These are phyloP conservation scores for Apiospora koreana DNA, from an alignment of 2,329 filamentous ascomycete species.

Conservation along the genomic window DNA sequence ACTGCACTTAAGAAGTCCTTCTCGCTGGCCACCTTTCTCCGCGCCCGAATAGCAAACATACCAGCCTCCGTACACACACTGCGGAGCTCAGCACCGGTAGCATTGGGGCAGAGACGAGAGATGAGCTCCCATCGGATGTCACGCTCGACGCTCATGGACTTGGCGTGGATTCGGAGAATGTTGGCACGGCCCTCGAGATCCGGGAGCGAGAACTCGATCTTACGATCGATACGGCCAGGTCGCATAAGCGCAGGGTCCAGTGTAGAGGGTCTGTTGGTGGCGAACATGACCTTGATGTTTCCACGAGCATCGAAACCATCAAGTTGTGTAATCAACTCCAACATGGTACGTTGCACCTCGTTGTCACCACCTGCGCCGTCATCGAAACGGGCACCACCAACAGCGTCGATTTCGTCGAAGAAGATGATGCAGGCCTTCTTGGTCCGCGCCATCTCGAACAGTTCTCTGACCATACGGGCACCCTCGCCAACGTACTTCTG, in stretches of 20 bases:
- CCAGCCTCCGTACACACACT: conserved; percentile 97
- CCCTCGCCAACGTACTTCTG: conserved; percentile 99
- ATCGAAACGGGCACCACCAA: conserved; percentile 94
- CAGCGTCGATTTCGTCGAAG: conserved; percentile 97
- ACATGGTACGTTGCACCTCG: conserved; percentile 96
- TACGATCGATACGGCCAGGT: conserved; percentile 94
- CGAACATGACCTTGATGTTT: conserved; percentile 99
- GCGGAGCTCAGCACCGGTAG: conserved; percentile 91
- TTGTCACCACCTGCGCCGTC: conserved; percentile 97
- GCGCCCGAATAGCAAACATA: conserved; percentile 94
- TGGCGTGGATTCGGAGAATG: conserved; percentile 96
- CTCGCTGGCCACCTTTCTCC: conserved; percentile 96
- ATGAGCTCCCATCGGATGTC: conserved; percentile 99
- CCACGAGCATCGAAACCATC: conserved; percentile 95
- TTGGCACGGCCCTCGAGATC: conserved; percentile 97
- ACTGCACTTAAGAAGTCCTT: conserved; percentile 98
- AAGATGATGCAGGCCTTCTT: conserved; percentile 99
- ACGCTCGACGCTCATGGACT: conserved; percentile 98
- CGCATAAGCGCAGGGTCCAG: conserved; percentile 96
- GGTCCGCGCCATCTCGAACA: conserved; percentile 98
- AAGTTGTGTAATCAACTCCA: conserved; percentile 95
- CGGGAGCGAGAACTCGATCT: conserved; percentile 97
- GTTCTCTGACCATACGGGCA: conserved; percentile 95
- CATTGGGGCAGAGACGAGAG: conserved; percentile 93
- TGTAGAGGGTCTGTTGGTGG: conserved; percentile 93